Percentiles rank a stretch among this genome's conserved stretches.
Evolutionary conservation across 75 land plant species (phyloP).

Genomic region (Isoetes taiwanensis): DNA sequence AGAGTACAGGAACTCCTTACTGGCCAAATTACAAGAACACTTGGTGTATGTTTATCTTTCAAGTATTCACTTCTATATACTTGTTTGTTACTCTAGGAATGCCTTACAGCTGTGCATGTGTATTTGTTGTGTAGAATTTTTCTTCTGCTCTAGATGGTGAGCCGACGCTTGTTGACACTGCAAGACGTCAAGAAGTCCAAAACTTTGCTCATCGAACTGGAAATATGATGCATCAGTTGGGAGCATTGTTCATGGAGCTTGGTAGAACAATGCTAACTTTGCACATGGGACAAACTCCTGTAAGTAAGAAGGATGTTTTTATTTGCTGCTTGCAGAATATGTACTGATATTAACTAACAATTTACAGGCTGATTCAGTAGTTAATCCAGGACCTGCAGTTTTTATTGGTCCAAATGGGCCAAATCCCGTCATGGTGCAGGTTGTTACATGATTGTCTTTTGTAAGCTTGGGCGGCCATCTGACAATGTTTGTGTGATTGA

Average conservation of each 20-base stretch:
- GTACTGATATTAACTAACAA: neutral
- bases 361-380: neutral
- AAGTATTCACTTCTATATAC: too few relatives aligned
- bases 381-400: constrained; percentile 3
- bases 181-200: neutral
- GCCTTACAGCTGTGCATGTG: too few relatives aligned
- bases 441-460: neutral
- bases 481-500: neutral
- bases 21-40: too few relatives aligned
- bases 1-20: too few relatives aligned
- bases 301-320: too few relatives aligned
- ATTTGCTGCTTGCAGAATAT: neutral
- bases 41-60: too few relatives aligned
- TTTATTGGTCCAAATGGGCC: neutral
- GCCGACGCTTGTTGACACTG: neutral
- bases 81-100: too few relatives aligned
- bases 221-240: neutral
- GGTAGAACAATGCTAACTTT: neutral
- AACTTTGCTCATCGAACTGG: neutral
- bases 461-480: neutral
- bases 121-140: too few relatives aligned
- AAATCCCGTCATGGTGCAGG: constrained; percentile 1
- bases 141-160: neutral
- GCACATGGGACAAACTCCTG: neutral
- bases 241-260: constrained; percentile 1